Evolutionary conservation across 345 rosid genomes (phyloP).

Genomic region (Barbarea vulgaris): DNA sequence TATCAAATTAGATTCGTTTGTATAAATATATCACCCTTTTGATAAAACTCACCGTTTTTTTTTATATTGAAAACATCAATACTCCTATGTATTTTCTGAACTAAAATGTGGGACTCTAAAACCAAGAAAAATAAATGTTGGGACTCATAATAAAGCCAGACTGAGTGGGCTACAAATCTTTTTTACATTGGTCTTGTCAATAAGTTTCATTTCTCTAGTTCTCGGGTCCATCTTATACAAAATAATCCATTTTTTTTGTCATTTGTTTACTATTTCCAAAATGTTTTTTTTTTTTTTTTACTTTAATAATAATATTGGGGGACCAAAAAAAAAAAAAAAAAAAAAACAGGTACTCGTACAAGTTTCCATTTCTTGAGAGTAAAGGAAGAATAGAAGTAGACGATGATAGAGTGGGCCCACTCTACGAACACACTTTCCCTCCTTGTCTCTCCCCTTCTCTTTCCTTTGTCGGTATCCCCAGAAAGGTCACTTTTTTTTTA

Average conservation of each 20-base stretch:
- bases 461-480: conserved; percentile 83
- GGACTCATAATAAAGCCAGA: conserved; percentile 2
- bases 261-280: background rate
- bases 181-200: conserved; percentile 22
- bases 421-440: conserved; percentile 95
- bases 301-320: background rate
- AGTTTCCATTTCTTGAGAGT: conserved; percentile 94
- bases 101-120: background rate
- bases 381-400: conserved; percentile 86
- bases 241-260: background rate
- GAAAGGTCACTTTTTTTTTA: conserved; percentile 59
- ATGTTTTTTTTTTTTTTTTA: no score
- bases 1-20: no score
- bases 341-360: conserved; percentile 72
- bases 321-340: background rate
- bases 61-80: background rate
- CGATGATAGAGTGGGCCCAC: conserved; percentile 93
- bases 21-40: no score
- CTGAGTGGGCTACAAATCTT: conserved; percentile 28
- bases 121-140: background rate
- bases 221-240: conserved; percentile 18
- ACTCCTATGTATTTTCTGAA: background rate
- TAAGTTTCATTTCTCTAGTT: conserved; percentile 14
- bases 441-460: conserved; percentile 89
- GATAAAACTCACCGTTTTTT: no score